phyloP scores from a whole-genome alignment of 495 filamentous ascomycete species.

The Sabuloglossum arenarium region DNA sequence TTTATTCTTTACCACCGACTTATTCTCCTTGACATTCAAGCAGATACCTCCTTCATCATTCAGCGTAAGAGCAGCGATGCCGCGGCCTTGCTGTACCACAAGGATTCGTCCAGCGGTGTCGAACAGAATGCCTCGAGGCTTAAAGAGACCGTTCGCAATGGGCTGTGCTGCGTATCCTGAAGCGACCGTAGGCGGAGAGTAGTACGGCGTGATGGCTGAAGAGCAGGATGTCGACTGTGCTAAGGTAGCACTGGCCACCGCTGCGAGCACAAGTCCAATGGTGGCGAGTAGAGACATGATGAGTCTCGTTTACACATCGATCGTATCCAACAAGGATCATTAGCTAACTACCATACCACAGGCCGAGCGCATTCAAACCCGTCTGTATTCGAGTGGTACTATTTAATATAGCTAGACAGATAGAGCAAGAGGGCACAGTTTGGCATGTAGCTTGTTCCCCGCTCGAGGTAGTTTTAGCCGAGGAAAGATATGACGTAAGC shows the following conservation, averaged over 20 bases:
- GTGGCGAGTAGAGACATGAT: no score
- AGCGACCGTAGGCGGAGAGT: slow-evolving; percentile 26
- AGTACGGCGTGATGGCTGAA: neutral
- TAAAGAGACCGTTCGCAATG: slow-evolving; percentile 27
- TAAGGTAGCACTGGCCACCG: neutral
- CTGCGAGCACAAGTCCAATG: no score
- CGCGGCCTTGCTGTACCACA: slow-evolving; percentile 31
- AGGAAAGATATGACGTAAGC: no score
- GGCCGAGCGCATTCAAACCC: no score
- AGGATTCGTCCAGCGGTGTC: slow-evolving; percentile 38
- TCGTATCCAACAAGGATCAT: no score
- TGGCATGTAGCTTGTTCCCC: no score
- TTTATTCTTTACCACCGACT: slow-evolving; percentile 17
- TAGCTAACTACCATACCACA: no score
- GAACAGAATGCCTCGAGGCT: slow-evolving; percentile 37
- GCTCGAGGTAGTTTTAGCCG: no score
- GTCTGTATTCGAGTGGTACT: no score
- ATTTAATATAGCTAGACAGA: no score
- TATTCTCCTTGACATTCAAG: slow-evolving; percentile 18
- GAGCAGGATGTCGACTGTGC: neutral
- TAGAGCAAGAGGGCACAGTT: no score
- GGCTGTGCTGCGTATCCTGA: slow-evolving; percentile 35
- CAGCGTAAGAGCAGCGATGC: slow-evolving; percentile 32
- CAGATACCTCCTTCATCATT: slow-evolving; percentile 30
- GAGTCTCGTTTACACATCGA: no score